phyloP scores from a whole-genome alignment of 208 protist genomes.

The Leishmania turanica region DNA sequence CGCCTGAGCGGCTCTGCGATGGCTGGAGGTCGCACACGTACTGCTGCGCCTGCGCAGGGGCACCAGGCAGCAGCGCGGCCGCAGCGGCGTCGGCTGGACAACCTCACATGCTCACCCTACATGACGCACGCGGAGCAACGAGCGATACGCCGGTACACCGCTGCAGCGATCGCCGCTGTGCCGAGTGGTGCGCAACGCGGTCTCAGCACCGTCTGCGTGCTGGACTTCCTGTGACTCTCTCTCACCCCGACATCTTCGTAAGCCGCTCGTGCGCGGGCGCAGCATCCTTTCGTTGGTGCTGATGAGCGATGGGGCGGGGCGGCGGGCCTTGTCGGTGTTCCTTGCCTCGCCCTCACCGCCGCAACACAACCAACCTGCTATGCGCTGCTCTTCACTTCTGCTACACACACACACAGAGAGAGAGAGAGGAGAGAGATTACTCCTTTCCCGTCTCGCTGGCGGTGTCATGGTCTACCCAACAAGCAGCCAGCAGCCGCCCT shows the following conservation, averaged over 20 bases:
- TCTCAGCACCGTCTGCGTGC: background rate
- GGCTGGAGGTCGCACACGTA: background rate
- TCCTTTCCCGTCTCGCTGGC: background rate
- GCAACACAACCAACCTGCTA: background rate
- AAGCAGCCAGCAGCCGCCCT: background rate
- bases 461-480: background rate
- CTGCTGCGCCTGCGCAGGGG: background rate
- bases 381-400: background rate
- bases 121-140: slow-evolving; percentile 11
- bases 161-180: background rate
- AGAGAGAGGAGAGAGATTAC: background rate
- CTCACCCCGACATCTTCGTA: background rate
- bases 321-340: background rate
- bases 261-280: background rate
- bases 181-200: background rate
- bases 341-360: background rate
- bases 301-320: background rate
- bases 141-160: background rate
- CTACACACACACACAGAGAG: background rate
- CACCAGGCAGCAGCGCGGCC: background rate
- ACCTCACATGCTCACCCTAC: background rate
- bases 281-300: background rate
- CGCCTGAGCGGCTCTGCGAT: background rate
- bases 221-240: slow-evolving; percentile 8
- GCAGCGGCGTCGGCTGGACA: background rate